Evolutionary conservation across 257 asterid species (phyloP).

Genomic region (Eustoma russellianum): DNA sequence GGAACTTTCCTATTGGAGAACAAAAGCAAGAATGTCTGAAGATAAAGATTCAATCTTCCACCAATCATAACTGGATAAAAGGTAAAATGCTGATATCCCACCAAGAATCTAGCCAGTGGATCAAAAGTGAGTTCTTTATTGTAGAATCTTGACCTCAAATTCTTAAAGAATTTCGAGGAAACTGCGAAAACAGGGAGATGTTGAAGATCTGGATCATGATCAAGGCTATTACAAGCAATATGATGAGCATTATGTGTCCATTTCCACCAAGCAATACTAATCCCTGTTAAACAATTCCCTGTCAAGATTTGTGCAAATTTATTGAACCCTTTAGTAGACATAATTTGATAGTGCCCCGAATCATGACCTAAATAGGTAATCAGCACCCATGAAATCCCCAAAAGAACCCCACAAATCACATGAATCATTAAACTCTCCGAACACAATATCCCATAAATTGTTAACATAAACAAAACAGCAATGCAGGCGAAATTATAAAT

Average conservation of each 20-base stretch:
- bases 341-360: constrained; percentile 78
- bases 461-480: constrained; percentile 10
- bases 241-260: constrained; percentile 97
- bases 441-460: constrained; percentile 26
- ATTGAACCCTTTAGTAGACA: constrained; percentile 40
- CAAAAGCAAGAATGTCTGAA: constrained; percentile 59
- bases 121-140: constrained; percentile 56
- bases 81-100: constrained; percentile 65
- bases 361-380: constrained; percentile 78
- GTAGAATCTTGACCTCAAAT: constrained; percentile 49
- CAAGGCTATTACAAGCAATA: constrained; percentile 71
- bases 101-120: constrained; percentile 42
- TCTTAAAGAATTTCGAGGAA: constrained; percentile 37
- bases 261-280: constrained; percentile 98
- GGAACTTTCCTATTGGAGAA: constrained; percentile 55
- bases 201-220: constrained; percentile 86
- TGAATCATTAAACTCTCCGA: constrained; percentile 20
- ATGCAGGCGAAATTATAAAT: constrained; percentile 17
- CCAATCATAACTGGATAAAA: constrained; percentile 61
- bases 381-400: constrained; percentile 38
- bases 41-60: constrained; percentile 64
- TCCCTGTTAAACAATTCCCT: constrained; percentile 82
- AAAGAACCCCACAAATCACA: constrained; percentile 24
- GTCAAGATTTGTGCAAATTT: constrained; percentile 53
- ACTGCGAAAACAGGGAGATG: constrained; percentile 85